These are phyloP conservation scores for Puccinia horiana DNA, from an alignment of 1,284 basidiomycete genomes.

Conservation along the genomic window DNA sequence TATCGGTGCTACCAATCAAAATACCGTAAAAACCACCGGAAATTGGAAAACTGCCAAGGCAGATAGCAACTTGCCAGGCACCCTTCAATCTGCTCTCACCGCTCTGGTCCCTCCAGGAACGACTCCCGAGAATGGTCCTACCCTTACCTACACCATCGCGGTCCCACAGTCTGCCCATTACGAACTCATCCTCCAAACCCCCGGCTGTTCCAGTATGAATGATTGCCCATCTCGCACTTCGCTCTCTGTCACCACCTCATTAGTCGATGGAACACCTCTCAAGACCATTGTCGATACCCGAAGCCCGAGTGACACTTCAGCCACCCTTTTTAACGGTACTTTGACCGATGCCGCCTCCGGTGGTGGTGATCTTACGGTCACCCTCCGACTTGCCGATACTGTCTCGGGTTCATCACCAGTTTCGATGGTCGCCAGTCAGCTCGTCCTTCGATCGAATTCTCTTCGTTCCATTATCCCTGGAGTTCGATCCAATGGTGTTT, in stretches of 20 bases:
- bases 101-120: conserved; percentile 71
- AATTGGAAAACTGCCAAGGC: conserved; percentile 69
- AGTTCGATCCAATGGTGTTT: conserved; percentile 8
- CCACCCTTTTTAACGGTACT: conserved; percentile 76
- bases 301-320: conserved; percentile 68
- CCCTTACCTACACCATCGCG: conserved; percentile 84
- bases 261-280: conserved; percentile 65
- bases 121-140: conserved; percentile 66
- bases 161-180: conserved; percentile 85
- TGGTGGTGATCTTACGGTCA: conserved; percentile 67
- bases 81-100: conserved; percentile 72
- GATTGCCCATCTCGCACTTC: conserved; percentile 79
- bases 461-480: conserved; percentile 38
- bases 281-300: conserved; percentile 73
- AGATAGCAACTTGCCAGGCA: conserved; percentile 74
- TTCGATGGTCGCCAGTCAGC: conserved; percentile 65
- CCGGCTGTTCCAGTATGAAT: conserved; percentile 77
- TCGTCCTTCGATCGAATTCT: conserved; percentile 54
- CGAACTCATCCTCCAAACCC: conserved; percentile 77
- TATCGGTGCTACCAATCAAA: conserved; percentile 54
- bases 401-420: conserved; percentile 68
- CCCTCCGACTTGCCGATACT: conserved; percentile 62
- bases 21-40: conserved; percentile 65
- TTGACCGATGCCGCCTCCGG: conserved; percentile 70
- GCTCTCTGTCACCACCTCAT: conserved; percentile 75